Evolutionary conservation across 352 stramenopile genomes (phyloP).

Genomic region (Phytophthora colocasiae): DNA sequence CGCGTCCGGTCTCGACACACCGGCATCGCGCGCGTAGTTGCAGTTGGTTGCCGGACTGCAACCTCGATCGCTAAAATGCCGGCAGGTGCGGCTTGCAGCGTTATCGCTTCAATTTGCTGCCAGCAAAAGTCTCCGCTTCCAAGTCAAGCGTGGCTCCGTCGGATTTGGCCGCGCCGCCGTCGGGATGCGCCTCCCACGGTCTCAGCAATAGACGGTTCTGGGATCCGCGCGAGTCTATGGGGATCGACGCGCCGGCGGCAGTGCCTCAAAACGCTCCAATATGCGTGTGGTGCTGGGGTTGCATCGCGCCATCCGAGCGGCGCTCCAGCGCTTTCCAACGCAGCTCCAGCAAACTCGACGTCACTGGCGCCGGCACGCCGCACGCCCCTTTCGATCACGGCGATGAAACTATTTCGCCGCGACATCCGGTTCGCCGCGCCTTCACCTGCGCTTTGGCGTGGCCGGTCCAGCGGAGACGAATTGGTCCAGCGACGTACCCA

Average conservation of each 20-base stretch:
- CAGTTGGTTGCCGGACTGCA: constrained; percentile 3
- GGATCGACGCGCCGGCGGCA: not conserved
- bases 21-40: not conserved
- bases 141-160: constrained; percentile 14
- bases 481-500: constrained; percentile 22
- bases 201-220: constrained; percentile 31
- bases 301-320: too few species aligned
- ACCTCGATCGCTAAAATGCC: not conserved
- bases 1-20: constrained; percentile 15
- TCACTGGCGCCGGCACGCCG: too few species aligned
- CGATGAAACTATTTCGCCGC: constrained; percentile 18
- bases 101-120: not conserved
- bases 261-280: not conserved
- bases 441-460: constrained; percentile 8
- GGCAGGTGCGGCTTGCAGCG: not conserved
- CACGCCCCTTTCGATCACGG: not conserved
- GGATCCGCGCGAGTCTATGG: constrained; percentile 7
- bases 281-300: too few species aligned
- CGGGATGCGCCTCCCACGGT: constrained; percentile 35
- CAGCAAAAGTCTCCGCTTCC: constrained; percentile 12
- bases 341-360: too few species aligned
- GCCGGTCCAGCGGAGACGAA: constrained; percentile 28
- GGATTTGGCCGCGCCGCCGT: constrained; percentile 23
- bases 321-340: too few species aligned
- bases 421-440: constrained; percentile 28